Evolutionary conservation across 2,329 filamentous ascomycete genomes (phyloP), one percentile per base, ranked within the genome.

Genomic region (Lasiodiplodia sp.): DNA sequence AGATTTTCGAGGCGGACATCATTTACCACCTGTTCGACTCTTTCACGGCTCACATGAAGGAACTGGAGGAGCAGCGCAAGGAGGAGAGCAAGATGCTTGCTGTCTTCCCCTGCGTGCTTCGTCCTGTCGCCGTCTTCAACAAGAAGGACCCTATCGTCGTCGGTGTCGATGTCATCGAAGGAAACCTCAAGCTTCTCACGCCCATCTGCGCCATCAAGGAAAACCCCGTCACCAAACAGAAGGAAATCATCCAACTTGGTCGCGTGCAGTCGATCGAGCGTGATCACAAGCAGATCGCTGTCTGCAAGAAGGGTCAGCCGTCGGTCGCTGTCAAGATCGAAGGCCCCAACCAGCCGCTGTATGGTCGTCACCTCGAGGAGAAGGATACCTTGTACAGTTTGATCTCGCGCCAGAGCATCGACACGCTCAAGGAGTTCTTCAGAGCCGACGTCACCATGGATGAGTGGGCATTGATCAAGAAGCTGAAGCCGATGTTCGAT

Each of bases 1-100:
- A 97, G 86, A 92, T 99, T 75, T 99, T 99, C 85, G 97, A 93
- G 3, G 96, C 96, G 2, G 95, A 99, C 81, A 99, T 99, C 75
- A 99, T 99, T 77, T 99, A 99, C 82, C 96, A 99, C 81, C 85
- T 99, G 69, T 99, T 99, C 80, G 96, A 99, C 81, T 87, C 92
- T 72, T 99, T 99, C 83, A 98, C 92, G 53, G 93, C 92, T 80
- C 95, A 99, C 82, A 97, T 97, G 92, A 90, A 90, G 37, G 86
- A 92, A 74, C 87, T 97, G 73, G 86, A 91, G 37, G 94, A 95
- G 82, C 91, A 94, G 86, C 94, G 94, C 85, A 97, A 97, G 86
- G 95, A 98, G 77, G 94, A 98, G 76, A 92, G 90, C 76, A 98
- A 98, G 85, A 89, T 97, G 84, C 83, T 96, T 75, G 96, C 96